These are phyloP conservation scores for Microcyclosporella mali DNA, from an alignment of 2,329 filamentous ascomycete species.

Conservation along the genomic window DNA sequence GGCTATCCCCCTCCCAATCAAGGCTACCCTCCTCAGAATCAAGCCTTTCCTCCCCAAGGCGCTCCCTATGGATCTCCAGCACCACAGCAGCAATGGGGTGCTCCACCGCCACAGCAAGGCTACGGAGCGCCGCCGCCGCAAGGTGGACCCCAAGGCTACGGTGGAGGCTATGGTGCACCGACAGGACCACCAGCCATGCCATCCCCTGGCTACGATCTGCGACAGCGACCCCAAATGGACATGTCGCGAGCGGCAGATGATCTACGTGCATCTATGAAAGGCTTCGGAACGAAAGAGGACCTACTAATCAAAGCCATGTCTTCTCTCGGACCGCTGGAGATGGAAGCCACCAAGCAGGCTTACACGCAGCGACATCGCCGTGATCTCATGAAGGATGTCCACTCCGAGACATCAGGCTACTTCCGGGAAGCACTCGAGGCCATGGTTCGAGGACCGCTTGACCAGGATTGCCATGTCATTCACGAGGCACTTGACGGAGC, in stretches of 20 bases:
- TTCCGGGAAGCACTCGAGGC: slow-evolving; percentile 70
- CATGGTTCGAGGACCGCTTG: slow-evolving; percentile 70
- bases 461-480: slow-evolving; percentile 66
- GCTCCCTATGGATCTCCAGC: slow-evolving; percentile 1
- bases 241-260: slow-evolving; percentile 62
- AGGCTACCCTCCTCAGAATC: slow-evolving; percentile 8
- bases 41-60: slow-evolving; percentile 1
- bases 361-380: slow-evolving; percentile 62
- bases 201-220: slow-evolving; percentile 67
- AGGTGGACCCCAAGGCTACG: slow-evolving; percentile 10
- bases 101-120: slow-evolving; percentile 14
- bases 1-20: slow-evolving; percentile 2
- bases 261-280: slow-evolving; percentile 81
- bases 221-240: slow-evolving; percentile 61
- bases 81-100: slow-evolving; percentile 3
- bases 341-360: slow-evolving; percentile 60
- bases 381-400: slow-evolving; percentile 67
- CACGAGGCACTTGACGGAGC: slow-evolving; percentile 67
- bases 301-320: slow-evolving; percentile 64
- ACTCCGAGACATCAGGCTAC: slow-evolving; percentile 66
- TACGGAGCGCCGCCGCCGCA: slow-evolving; percentile 19
- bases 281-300: slow-evolving; percentile 83
- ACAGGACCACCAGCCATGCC: slow-evolving; percentile 54
- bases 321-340: slow-evolving; percentile 70
- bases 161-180: slow-evolving; percentile 8